Evolutionary conservation across 257 asterid species (phyloP).

Genomic region (Solanum appendiculatum): DNA sequence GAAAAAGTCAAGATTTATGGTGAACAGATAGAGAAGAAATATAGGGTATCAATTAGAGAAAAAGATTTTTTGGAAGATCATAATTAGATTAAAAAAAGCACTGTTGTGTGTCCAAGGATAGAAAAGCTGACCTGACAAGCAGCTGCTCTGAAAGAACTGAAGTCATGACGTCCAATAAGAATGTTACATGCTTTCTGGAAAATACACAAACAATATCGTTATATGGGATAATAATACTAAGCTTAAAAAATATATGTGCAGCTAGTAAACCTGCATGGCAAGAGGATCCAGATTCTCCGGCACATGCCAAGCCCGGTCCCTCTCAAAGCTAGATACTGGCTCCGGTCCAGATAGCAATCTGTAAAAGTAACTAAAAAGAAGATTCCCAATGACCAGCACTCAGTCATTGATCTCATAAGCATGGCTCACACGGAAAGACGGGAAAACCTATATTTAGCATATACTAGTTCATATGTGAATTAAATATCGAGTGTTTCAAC

Average conservation of each 20-base stretch:
- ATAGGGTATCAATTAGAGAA: background rate
- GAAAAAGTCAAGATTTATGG: background rate
- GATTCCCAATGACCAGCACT: background rate
- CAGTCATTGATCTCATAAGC: background rate
- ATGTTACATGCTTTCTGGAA: slow-evolving; percentile 79
- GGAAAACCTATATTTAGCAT: background rate
- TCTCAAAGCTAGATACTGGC: slow-evolving; percentile 59
- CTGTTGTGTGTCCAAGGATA: background rate
- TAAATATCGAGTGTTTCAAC: background rate
- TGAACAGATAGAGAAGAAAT: background rate
- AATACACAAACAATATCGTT: background rate
- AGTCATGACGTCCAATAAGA: slow-evolving; percentile 81
- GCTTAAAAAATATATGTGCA: background rate
- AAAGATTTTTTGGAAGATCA: background rate
- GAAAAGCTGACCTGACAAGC: slow-evolving; percentile 60
- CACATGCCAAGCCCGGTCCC: slow-evolving; percentile 89
- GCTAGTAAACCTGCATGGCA: slow-evolving; percentile 64
- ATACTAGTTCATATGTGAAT: background rate
- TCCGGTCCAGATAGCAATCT: slow-evolving; percentile 60
- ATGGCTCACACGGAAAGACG: background rate
- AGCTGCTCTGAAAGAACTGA: slow-evolving; percentile 90
- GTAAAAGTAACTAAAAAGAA: slow-evolving; percentile 64
- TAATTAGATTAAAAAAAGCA: background rate
- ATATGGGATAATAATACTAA: background rate
- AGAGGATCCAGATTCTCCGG: slow-evolving; percentile 61